phyloP scores from a whole-genome alignment of 176 grass and related monocot genomes.

The Aegilops speltoides region DNA sequence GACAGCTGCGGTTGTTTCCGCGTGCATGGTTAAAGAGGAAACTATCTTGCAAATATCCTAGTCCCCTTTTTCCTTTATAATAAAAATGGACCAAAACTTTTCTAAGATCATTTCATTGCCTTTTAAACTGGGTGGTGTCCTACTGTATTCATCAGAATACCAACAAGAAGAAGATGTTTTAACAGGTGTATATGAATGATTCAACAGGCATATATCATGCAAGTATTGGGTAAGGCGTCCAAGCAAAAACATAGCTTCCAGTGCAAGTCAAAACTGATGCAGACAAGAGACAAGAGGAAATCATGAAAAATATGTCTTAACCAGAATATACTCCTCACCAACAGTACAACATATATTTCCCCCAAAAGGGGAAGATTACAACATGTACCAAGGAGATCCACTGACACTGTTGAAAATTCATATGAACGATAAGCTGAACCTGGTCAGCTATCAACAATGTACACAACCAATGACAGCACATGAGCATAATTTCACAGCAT shows the following conservation, averaged over 20 bases:
- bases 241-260: constrained; percentile 28
- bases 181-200: too few species aligned
- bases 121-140: too few species aligned
- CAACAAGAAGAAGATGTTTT: too few species aligned
- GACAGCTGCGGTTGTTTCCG: neutral
- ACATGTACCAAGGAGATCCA: neutral
- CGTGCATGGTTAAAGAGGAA: neutral
- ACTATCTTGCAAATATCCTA: neutral
- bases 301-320: constrained; percentile 29
- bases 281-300: neutral
- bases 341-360: neutral
- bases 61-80: neutral
- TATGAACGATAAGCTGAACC: neutral
- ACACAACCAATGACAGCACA: neutral
- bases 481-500: neutral
- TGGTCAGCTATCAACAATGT: neutral
- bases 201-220: too few species aligned
- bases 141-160: too few species aligned
- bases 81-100: neutral
- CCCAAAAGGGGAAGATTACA: neutral
- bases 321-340: neutral
- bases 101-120: neutral
- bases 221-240: too few species aligned
- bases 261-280: constrained; percentile 30
- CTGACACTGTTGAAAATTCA: neutral